These are phyloP conservation scores for Aspergillus udagawae DNA, from an alignment of 2,329 filamentous ascomycete genomes.

Conservation along the genomic window DNA sequence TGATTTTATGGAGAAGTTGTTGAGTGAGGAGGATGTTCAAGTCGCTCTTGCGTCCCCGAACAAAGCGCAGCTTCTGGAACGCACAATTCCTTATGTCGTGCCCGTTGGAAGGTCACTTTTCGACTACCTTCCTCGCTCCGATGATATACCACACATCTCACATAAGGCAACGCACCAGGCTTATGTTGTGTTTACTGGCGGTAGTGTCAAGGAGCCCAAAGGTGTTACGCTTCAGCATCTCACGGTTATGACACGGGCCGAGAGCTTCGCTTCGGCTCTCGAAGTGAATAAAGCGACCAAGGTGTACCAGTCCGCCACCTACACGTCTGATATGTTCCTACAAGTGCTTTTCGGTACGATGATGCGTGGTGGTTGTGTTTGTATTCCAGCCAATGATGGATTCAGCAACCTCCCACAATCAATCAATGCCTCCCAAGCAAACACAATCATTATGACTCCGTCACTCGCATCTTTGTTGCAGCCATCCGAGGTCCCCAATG, in stretches of 20 bases:
- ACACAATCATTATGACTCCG: slow-evolving; percentile 33
- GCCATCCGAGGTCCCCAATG: slow-evolving; percentile 26
- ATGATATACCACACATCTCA: slow-evolving; percentile 4
- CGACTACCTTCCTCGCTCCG: slow-evolving; percentile 25
- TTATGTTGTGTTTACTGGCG: slow-evolving; percentile 35
- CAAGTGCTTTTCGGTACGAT: slow-evolving; percentile 37
- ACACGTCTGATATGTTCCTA: slow-evolving; percentile 46
- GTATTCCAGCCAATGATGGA: slow-evolving; percentile 44
- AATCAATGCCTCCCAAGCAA: slow-evolving; percentile 37
- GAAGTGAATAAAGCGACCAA: slow-evolving; percentile 19
- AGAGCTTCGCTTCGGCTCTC: slow-evolving; percentile 23
- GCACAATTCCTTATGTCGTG: slow-evolving; percentile 39
- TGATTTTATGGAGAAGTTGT: slow-evolving; percentile 33
- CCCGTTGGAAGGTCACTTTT: slow-evolving; percentile 31
- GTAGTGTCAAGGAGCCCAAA: slow-evolving; percentile 29
- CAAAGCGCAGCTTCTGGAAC: slow-evolving; percentile 38
- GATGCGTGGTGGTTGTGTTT: slow-evolving; percentile 43
- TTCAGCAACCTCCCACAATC: slow-evolving; percentile 53
- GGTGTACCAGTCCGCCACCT: slow-evolving; percentile 41
- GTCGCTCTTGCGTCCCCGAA: slow-evolving; percentile 38
- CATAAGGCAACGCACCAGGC: slow-evolving; percentile 17
- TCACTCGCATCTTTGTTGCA: slow-evolving; percentile 19
- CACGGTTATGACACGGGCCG: slow-evolving; percentile 27
- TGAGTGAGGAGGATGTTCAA: slow-evolving; percentile 37
- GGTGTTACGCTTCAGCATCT: slow-evolving; percentile 37